Conservation (phyloP, 208 protist genomes). For the Acanthamoeba healyi region DNA sequence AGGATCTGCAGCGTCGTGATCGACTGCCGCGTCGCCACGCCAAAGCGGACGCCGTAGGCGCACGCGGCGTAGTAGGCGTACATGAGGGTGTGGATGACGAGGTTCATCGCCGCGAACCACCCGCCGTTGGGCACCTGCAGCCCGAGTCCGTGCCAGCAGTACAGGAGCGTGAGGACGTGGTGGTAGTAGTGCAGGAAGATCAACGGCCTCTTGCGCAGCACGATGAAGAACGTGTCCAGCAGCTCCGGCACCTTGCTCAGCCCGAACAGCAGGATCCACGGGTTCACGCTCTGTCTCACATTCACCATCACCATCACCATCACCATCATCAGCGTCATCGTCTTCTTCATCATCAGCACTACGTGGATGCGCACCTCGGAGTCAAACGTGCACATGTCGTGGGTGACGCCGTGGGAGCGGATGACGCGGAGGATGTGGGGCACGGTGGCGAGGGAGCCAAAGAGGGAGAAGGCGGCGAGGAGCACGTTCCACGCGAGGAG, state of each 20-base stretch:
- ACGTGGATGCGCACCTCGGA: constrained; percentile 2
- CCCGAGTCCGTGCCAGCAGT: constrained; percentile 93
- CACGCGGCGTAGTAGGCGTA: constrained; percentile 95
- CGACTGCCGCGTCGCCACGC: neutral
- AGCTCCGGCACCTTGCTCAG: constrained; percentile 84
- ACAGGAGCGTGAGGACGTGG: constrained; percentile 93
- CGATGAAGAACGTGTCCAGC: constrained; percentile 91
- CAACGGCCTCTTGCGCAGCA: constrained; percentile 89
- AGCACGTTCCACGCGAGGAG: constrained; percentile 92
- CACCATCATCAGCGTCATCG: no score
- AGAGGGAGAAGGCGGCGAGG: constrained; percentile 91
- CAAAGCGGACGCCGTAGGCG: constrained; percentile 81
- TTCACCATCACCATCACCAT: no score
- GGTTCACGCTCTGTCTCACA: no score
- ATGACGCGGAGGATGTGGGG: neutral
- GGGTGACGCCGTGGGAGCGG: neutral
- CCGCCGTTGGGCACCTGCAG: constrained; percentile 1
- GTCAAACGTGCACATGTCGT: constrained; percentile 45
- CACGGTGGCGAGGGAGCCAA: constrained; percentile 74
- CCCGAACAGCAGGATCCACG: constrained; percentile 66
- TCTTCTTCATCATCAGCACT: no score
- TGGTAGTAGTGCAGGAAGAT: constrained; percentile 93
- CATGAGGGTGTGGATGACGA: constrained; percentile 95
- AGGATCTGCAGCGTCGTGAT: constrained; percentile 82
- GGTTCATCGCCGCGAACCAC: constrained; percentile 95